Evolutionary conservation across 176 grass and related monocot genomes (phyloP), one percentile per base, ranked within the genome.

Genomic region (Oryza rufipogon): DNA sequence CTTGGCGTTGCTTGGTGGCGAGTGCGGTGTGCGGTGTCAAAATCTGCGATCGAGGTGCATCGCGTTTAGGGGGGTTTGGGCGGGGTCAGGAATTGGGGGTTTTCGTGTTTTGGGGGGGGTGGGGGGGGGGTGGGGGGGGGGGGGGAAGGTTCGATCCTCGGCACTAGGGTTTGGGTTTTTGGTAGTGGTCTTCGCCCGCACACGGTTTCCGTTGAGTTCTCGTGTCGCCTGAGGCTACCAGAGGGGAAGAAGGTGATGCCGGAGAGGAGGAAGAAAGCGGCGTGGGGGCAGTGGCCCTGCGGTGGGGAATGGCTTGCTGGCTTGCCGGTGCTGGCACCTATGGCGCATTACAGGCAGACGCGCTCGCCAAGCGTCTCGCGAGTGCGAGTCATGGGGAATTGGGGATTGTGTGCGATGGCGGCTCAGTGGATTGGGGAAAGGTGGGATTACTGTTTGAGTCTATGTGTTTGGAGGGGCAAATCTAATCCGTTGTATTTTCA

Each of bases 161-260:
- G 0, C 15, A 17, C 68, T 79, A 83, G 84, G 88, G 80, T 90
- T 87, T 90, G 75, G 75, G 42, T 68, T 83, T 22, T 61, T 7
- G 16, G 52, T 20, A 14, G 51, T 54, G 51, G 51, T 54, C 16
- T 54, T 54, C 51, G 51, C 2, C 30, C 15, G 49, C 51, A 7
- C 51, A 19, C 16, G 52, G 52, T 20, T 56, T 20, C 17, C 52
- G 17, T 17, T 56, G 16, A 20, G 17, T 15, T 54, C 14, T 54
- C 15, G 51, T 11, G 7, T 8, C 0, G 39, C 13, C 5, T 4
- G 17, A 32, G 30, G 30, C 30, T 32, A 32, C 30, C 30, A 32
- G 30, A 32, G 56, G 7, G 51, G 16, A 56, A 56, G 51, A 19
- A 56, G 51, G 17, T 4, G 2, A 2, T 8, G 14, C 56, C 7